Base-by-base conservation (phyloP, 1,284 basidiomycete species). In the Ustilago sp. region DNA sequence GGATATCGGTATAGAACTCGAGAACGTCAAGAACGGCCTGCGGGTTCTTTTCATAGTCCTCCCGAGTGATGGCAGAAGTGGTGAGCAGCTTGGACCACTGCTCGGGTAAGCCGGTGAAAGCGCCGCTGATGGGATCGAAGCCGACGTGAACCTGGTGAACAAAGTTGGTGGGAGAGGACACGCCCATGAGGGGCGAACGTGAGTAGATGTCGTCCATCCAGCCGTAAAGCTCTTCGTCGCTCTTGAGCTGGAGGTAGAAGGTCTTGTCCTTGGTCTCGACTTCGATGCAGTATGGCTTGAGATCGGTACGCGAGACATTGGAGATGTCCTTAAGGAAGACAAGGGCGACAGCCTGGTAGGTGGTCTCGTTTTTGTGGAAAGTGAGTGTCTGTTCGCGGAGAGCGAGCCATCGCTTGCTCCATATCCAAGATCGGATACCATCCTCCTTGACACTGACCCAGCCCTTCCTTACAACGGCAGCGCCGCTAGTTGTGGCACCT, bases 81-180 rank as follows among this genome's bases (percentile, higher is more conserved):
- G 94, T 98, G 79, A 99, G 90, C 19, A 99, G 89, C 79, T 95
- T 93, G 82, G 91, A 93, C 96, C 96, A 99, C 88, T 96, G 94
- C 61, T 98, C 94, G 3, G 96, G 96, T 83, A 99, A 90, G 61
- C 96, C 96, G 7, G 94, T 98, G 86, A 98, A 98, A 8, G 92
- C 94, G 15, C 96, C 95, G 43, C 93, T 93, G 53, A 94, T 89
- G 0, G 95, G 94, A 87, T 99, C 96, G 82, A 97, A 98, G 7
- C 95, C 95, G 70, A 99, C 96, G 86, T 99, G 96, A 3, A 98
- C 94, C 86, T 97, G 94, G 88, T 98, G 96, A 0, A 97, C 94
- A 85, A 98, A 98, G 87, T 99, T 95, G 17, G 94, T 98, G 0
- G 96, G 96, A 77, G 93, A 92, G 83, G 92, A 93, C 28, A 96